A percentile compares a stretch with the other conserved stretches of the same genome.
phyloP scores from a whole-genome alignment of 2,329 filamentous ascomycete species.

The Aspergillus clavatus region DNA sequence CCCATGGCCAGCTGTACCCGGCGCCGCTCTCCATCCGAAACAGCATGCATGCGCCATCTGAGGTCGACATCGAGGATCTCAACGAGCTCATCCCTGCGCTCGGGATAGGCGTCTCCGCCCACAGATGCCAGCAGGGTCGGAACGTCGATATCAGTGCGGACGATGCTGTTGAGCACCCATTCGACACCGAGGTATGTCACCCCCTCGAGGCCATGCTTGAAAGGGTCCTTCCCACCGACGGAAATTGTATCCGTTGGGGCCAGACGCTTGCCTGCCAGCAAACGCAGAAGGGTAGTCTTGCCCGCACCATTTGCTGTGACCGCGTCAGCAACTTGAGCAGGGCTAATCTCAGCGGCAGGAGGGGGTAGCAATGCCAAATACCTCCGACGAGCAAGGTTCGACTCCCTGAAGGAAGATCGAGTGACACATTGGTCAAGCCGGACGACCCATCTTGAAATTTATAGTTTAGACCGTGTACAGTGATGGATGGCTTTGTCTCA shows the following conservation, averaged over 20 bases:
- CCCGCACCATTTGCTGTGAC: slow-evolving; percentile 79
- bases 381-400: slow-evolving; percentile 88
- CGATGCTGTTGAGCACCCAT: slow-evolving; percentile 97
- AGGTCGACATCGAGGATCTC: slow-evolving; percentile 86
- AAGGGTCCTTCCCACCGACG: slow-evolving; percentile 83
- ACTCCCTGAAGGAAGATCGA: slow-evolving; percentile 74
- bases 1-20: slow-evolving; percentile 97
- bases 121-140: slow-evolving; percentile 77
- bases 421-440: slow-evolving; percentile 68
- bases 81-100: slow-evolving; percentile 80
- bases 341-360: background rate
- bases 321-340: slow-evolving; percentile 11
- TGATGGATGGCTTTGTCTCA: slow-evolving; percentile 53
- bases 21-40: slow-evolving; percentile 85
- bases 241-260: slow-evolving; percentile 69
- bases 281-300: slow-evolving; percentile 92
- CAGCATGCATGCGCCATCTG: slow-evolving; percentile 90
- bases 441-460: slow-evolving; percentile 77
- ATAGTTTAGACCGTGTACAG: slow-evolving; percentile 75
- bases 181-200: slow-evolving; percentile 96
- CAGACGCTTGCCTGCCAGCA: slow-evolving; percentile 91
- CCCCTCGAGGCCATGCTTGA: slow-evolving; percentile 82
- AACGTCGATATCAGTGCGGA: slow-evolving; percentile 91
- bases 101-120: slow-evolving; percentile 77
- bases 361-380: slow-evolving; percentile 26